Conservation (phyloP, 148 eudicot genomes). For the Polygonum aviculare region DNA sequence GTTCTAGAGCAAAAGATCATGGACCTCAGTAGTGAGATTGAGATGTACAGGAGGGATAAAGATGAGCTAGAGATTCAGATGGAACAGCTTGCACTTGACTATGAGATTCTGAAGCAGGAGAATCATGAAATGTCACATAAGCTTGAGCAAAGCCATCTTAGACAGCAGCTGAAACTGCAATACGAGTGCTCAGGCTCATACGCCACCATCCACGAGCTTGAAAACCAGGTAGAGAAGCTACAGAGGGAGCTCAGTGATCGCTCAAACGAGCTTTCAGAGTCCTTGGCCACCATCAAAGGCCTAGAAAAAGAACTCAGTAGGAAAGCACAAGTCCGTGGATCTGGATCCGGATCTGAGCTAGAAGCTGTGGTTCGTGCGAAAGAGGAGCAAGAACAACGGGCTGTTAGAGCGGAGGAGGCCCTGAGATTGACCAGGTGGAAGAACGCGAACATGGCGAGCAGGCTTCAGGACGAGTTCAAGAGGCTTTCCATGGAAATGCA, state of each 20-base stretch:
- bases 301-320: conserved; percentile 70
- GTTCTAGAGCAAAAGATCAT: conserved; percentile 64
- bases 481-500: conserved; percentile 63
- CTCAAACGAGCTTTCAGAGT: conserved; percentile 26
- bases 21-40: conserved; percentile 66
- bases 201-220: conserved; percentile 22
- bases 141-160: conserved; percentile 68
- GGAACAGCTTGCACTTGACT: conserved; percentile 96
- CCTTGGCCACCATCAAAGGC: conserved; percentile 19
- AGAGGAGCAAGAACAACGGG: conserved; percentile 83
- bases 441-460: conserved; percentile 67
- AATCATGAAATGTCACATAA: conserved; percentile 62
- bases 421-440: conserved; percentile 57
- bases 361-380: conserved; percentile 49
- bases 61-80: conserved; percentile 88
- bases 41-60: conserved; percentile 68
- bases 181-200: conserved; percentile 70
- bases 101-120: conserved; percentile 92
- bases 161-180: conserved; percentile 81
- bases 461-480: conserved; percentile 80
- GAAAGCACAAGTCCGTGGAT: conserved; percentile 50
- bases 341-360: conserved; percentile 40
- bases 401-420: conserved; percentile 71
- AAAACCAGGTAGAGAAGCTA: conserved; percentile 22
- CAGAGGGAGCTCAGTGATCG: conserved; percentile 23